Conservation (phyloP, 148 eudicot genomes). For the Vaccinium darrowii region DNA sequence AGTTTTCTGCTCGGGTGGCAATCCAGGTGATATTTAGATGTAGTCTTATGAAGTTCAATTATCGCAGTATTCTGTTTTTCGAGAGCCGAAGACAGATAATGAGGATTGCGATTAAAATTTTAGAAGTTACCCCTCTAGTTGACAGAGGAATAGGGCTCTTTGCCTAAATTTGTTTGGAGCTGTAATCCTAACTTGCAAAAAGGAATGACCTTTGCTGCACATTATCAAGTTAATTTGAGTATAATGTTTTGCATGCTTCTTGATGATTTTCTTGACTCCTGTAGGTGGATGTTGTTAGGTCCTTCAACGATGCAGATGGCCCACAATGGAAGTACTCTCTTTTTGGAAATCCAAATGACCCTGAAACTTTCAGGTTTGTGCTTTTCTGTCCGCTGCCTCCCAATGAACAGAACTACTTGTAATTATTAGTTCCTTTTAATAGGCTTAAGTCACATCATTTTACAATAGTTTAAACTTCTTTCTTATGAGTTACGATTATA, state of each 20-base stretch:
- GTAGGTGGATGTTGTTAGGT: constrained; percentile 86
- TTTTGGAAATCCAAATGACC: constrained; percentile 94
- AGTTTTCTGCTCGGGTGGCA: constrained; percentile 85
- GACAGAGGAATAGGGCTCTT: background rate
- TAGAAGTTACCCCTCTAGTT: background rate
- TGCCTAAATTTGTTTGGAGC: too few species aligned
- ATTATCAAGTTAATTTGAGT: constrained; percentile 2
- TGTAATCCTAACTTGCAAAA: background rate
- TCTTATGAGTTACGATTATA: background rate
- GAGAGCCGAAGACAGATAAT: background rate
- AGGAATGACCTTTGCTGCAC: background rate
- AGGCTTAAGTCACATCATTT: background rate
- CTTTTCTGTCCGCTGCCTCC: background rate
- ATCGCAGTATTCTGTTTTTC: background rate
- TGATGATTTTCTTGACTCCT: constrained; percentile 8
- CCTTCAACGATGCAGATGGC: constrained; percentile 82
- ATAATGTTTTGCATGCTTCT: constrained; percentile 4
- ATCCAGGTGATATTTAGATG: constrained; percentile 61
- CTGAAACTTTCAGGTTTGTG: constrained; percentile 87
- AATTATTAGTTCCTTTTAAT: constrained; percentile 1
- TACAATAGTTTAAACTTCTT: background rate
- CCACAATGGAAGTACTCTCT: constrained; percentile 97
- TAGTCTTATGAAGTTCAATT: background rate
- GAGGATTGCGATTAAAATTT: background rate
- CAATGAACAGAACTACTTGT: background rate